Conservation (phyloP, 352 stramenopile genomes). For the Phytophthora pini region DNA sequence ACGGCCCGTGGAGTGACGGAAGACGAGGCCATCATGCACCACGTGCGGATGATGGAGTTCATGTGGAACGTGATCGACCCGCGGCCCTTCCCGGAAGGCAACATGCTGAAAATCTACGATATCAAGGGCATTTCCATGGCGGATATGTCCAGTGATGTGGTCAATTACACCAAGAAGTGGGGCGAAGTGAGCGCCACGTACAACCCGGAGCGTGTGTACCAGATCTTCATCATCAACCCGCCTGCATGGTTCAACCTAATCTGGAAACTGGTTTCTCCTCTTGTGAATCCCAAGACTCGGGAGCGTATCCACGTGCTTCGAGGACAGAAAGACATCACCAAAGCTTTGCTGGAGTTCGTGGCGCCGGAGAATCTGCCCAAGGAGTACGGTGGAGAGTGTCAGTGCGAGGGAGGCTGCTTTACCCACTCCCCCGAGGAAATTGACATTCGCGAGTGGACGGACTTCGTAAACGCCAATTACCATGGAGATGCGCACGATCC, state of each 20-base stretch:
- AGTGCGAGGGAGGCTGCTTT: constrained; percentile 65
- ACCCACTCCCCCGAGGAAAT: constrained; percentile 72
- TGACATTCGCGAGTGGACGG: constrained; percentile 67
- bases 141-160: constrained; percentile 72
- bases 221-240: constrained; percentile 79
- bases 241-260: constrained; percentile 83
- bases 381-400: constrained; percentile 70
- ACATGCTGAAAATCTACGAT: constrained; percentile 77
- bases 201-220: constrained; percentile 77
- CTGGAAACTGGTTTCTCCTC: constrained; percentile 77
- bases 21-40: constrained; percentile 65
- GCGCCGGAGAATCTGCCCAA: constrained; percentile 66
- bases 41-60: constrained; percentile 75
- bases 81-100: constrained; percentile 62
- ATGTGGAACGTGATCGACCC: constrained; percentile 74
- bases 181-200: constrained; percentile 68
- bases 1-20: constrained; percentile 58
- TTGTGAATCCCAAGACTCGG: constrained; percentile 76
- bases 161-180: constrained; percentile 75
- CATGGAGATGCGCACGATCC: constrained; percentile 35
- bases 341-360: constrained; percentile 74
- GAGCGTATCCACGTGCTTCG: constrained; percentile 74
- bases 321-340: constrained; percentile 74
- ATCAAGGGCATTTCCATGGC: constrained; percentile 80
- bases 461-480: constrained; percentile 56